Conservation (phyloP, 2,329 filamentous ascomycete species). For the Nemania sp. region DNA sequence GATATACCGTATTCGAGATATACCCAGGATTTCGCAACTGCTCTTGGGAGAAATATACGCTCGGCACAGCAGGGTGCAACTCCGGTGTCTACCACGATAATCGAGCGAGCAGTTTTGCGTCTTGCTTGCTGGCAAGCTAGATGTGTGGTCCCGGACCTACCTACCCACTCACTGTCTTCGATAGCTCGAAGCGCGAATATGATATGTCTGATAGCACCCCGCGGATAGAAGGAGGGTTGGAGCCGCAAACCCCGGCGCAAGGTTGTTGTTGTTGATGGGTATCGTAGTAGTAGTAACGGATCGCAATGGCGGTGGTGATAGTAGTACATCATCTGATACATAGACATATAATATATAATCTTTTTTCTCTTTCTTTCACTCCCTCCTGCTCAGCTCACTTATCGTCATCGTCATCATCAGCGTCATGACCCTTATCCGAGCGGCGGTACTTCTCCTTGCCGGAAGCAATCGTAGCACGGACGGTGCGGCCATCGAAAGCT, state of each 20-base stretch:
- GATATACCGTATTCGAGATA: too few species aligned
- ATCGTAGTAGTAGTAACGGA: conserved; percentile 7
- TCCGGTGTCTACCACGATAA: too few species aligned
- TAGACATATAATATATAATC: background rate
- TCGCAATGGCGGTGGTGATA: background rate
- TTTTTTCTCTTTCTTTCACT: background rate
- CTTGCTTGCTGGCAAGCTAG: too few species aligned
- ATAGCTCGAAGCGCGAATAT: background rate
- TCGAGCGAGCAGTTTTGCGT: too few species aligned
- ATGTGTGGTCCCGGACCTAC: too few species aligned
- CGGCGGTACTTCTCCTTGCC: conserved; percentile 75
- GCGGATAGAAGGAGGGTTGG: background rate
- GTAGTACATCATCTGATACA: conserved; percentile 18
- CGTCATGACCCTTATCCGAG: conserved; percentile 56
- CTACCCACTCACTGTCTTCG: background rate
- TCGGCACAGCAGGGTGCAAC: too few species aligned
- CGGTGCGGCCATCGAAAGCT: conserved; percentile 72
- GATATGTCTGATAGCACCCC: background rate
- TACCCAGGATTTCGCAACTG: too few species aligned
- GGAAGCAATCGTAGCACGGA: conserved; percentile 71
- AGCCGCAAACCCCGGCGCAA: background rate
- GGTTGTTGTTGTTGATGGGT: conserved; percentile 1
- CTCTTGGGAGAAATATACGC: too few species aligned
- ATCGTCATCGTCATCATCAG: conserved; percentile 28
- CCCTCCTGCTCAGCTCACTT: background rate